Percentiles rank a stretch among this genome's conserved stretches.
Conservation (phyloP, 2,329 filamentous ascomycete species). For the Diaporthe sp. region DNA sequence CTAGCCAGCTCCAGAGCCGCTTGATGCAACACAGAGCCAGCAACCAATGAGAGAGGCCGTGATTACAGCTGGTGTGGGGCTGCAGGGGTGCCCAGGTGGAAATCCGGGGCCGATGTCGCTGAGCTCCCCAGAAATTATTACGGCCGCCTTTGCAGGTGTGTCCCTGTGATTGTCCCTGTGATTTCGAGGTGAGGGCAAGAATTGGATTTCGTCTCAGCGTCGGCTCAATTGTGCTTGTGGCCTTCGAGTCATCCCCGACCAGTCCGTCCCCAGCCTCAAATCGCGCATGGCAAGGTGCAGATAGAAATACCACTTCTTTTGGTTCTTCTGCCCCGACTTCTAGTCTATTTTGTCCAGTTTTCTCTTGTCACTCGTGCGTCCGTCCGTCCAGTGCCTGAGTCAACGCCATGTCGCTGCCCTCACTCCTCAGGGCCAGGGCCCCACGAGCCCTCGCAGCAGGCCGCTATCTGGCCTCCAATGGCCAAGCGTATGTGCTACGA, state of each 20-base stretch:
- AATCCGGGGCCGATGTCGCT: constrained; percentile 42
- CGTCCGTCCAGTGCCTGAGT: constrained; percentile 13
- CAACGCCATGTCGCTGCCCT: constrained; percentile 41
- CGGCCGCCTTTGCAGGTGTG: constrained; percentile 37
- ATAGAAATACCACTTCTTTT: constrained; percentile 32
- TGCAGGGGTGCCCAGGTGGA: neutral
- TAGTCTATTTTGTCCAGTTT: neutral
- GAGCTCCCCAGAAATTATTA: constrained; percentile 28
- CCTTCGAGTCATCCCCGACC: constrained; percentile 43
- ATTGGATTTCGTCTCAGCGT: constrained; percentile 22
- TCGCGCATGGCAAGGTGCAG: constrained; percentile 14
- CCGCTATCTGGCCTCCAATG: constrained; percentile 37
- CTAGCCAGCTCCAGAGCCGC: constrained; percentile 14
- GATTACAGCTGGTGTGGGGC: constrained; percentile 30
- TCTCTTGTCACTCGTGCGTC: neutral
- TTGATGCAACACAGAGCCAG: neutral
- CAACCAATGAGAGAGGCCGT: neutral
- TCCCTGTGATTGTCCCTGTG: constrained; percentile 51
- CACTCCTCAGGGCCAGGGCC: constrained; percentile 44
- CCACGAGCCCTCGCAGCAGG: constrained; percentile 42
- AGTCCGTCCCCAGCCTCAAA: constrained; percentile 36
- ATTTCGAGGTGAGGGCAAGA: constrained; percentile 43
- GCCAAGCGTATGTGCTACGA: constrained; percentile 44
- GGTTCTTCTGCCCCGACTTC: neutral
- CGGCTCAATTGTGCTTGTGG: constrained; percentile 22